Conservation (phyloP, 805 yeast species). For the Scheffersomyces spartinae region DNA sequence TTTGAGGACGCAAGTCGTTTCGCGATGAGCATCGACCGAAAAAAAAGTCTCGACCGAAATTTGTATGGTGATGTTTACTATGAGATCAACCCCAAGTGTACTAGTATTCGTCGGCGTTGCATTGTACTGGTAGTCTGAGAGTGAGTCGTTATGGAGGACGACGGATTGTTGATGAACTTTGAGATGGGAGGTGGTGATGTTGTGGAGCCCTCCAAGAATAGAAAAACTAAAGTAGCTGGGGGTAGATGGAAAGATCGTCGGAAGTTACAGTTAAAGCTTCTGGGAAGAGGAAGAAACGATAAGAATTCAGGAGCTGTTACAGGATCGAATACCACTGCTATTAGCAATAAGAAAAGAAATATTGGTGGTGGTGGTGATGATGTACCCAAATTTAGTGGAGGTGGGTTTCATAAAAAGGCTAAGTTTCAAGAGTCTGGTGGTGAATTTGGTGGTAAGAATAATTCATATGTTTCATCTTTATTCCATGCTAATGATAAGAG, state of each 20-base stretch:
- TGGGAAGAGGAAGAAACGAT: constrained; percentile 25
- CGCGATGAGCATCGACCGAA: constrained; percentile 2
- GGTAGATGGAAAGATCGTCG: constrained; percentile 81
- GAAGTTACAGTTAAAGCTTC: constrained; percentile 39
- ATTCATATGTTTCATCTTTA: constrained; percentile 73
- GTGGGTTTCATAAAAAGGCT: constrained; percentile 14
- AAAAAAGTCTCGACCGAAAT: too few species aligned
- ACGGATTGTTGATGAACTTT: constrained; percentile 69
- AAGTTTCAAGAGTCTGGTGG: constrained; percentile 38
- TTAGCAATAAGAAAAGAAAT: constrained; percentile 10
- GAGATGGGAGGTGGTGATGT: constrained; percentile 27
- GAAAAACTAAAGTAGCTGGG: constrained; percentile 40
- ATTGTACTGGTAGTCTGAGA: constrained; percentile 1
- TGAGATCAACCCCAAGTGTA: constrained; percentile 1
- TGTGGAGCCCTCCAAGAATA: constrained; percentile 10
- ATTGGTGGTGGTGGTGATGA: constrained; percentile 3
- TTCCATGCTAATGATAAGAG: constrained; percentile 35
- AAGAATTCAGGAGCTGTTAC: constrained; percentile 1
- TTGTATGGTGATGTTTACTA: too few species aligned
- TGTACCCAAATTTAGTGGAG: constrained; percentile 7
- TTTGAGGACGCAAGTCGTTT: constrained; percentile 3
- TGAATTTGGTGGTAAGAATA: constrained; percentile 40
- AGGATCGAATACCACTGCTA: constrained; percentile 7
- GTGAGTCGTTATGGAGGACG: constrained; percentile 32
- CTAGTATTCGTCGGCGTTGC: constrained; percentile 1